Evolutionary conservation across 2,329 filamentous ascomycete genomes (phyloP).

Genomic region (Colletotrichum lindemuthianum): DNA sequence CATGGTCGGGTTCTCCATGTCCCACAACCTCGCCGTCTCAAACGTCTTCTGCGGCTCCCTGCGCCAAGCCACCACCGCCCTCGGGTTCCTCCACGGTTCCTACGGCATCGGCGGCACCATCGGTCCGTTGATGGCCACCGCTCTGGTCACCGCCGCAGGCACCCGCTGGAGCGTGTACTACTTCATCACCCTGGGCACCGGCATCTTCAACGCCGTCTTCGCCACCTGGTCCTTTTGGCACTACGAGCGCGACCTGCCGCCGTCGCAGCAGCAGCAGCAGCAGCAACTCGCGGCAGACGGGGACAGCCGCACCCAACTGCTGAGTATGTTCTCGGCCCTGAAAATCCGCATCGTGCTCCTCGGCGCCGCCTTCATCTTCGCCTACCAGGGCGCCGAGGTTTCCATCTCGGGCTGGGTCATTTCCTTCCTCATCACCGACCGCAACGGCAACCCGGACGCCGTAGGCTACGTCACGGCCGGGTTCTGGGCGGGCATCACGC

Average conservation of each 20-base stretch:
- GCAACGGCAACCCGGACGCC: conserved; percentile 73
- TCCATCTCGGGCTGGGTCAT: conserved; percentile 89
- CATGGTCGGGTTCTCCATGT: conserved; percentile 69
- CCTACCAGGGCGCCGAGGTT: conserved; percentile 87
- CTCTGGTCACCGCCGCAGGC: conserved; percentile 69
- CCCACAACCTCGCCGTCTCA: conserved; percentile 64
- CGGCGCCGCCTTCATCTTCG: conserved; percentile 84
- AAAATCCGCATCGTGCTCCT: conserved; percentile 72
- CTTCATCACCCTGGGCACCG: conserved; percentile 69
- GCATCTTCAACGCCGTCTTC: conserved; percentile 65
- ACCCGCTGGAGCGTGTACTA: conserved; percentile 79
- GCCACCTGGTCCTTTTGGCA: conserved; percentile 74
- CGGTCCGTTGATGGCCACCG: conserved; percentile 79
- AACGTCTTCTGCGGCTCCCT: conserved; percentile 70
- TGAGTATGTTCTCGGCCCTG: conserved; percentile 59
- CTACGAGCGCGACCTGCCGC: conserved; percentile 69
- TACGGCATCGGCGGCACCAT: conserved; percentile 74
- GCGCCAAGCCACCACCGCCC: conserved; percentile 61
- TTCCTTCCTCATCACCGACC: conserved; percentile 80
- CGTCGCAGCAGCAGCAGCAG: conserved; percentile 22
- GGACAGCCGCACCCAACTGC: conserved; percentile 42
- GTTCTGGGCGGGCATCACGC: conserved; percentile 78
- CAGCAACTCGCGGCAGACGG: conserved; percentile 37
- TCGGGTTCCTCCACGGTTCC: conserved; percentile 73
- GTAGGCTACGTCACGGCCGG: conserved; percentile 84